Evolutionary conservation across 192 early-diverging fungal species (phyloP).

Genomic region (Umbelopsis sp.): DNA sequence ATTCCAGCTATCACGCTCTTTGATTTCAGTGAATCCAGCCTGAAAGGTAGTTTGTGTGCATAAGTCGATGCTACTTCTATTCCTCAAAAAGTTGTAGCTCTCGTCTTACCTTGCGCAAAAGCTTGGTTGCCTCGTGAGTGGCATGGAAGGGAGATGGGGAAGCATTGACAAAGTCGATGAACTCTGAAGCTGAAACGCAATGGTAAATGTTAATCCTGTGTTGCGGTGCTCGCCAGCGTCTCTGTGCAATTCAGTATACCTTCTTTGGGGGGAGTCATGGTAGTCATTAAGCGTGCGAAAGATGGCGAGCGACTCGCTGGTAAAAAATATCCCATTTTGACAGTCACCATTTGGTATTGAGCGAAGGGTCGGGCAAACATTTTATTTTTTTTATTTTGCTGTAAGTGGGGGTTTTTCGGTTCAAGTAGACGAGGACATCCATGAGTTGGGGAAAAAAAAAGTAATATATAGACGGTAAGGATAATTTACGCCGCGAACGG

Average conservation of each 20-base stretch:
- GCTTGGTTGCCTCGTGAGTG: constrained; percentile 74
- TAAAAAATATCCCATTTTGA: background rate
- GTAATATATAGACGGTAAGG: too few species aligned
- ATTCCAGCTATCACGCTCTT: constrained; percentile 85
- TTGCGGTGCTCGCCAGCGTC: background rate
- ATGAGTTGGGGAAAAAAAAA: too few species aligned
- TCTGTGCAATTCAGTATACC: background rate
- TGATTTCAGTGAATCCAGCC: constrained; percentile 86
- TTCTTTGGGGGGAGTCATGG: constrained; percentile 12
- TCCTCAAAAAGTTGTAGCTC: background rate
- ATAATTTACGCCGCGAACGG: too few species aligned
- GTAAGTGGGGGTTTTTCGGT: too few species aligned
- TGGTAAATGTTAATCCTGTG: background rate
- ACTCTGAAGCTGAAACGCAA: constrained; percentile 53
- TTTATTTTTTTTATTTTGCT: too few species aligned
- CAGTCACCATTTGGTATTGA: background rate
- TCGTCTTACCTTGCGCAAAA: constrained; percentile 53
- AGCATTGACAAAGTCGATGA: constrained; percentile 90
- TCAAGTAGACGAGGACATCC: too few species aligned
- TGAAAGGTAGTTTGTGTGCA: background rate
- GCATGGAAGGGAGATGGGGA: constrained; percentile 97
- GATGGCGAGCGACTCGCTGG: background rate
- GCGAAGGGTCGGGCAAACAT: too few species aligned
- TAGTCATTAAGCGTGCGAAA: constrained; percentile 18
- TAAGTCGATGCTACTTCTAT: background rate